Percentiles rank a stretch among this genome's conserved stretches.
These are phyloP conservation scores for Diplocarpon mali DNA, from an alignment of 2,329 filamentous ascomycete species.

Conservation along the genomic window DNA sequence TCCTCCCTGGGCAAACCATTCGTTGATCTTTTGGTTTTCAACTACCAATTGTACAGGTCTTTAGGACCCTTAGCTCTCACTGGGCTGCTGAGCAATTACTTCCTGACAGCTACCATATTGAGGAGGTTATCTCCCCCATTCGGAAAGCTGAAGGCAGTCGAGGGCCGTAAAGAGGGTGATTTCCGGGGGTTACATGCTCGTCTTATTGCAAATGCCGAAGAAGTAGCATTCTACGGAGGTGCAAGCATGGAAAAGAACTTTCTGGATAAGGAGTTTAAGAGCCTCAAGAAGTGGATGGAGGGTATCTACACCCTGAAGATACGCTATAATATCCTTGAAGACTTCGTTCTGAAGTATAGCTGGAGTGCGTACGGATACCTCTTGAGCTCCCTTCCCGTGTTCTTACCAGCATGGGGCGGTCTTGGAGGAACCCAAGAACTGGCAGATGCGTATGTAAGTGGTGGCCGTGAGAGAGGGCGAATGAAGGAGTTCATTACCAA, in stretches of 20 bases:
- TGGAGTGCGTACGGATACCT: constrained; percentile 98
- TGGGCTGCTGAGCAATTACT: constrained; percentile 84
- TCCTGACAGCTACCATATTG: constrained; percentile 83
- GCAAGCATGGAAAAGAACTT: constrained; percentile 92
- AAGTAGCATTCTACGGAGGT: constrained; percentile 94
- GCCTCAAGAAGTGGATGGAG: constrained; percentile 94
- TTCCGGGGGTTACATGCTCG: constrained; percentile 86
- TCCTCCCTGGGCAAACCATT: constrained; percentile 96
- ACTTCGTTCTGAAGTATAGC: constrained; percentile 95
- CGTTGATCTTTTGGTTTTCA: constrained; percentile 96
- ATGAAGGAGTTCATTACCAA: constrained; percentile 99
- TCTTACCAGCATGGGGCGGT: constrained; percentile 88
- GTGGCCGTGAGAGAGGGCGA: constrained; percentile 63
- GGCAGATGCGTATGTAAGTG: constrained; percentile 36
- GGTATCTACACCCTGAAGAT: constrained; percentile 97
- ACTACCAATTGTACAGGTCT: constrained; percentile 89
- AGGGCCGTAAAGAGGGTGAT: constrained; percentile 89
- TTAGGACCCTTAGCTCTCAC: constrained; percentile 79
- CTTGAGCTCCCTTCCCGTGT: constrained; percentile 83
- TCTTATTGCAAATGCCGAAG: constrained; percentile 91
- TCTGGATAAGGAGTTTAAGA: constrained; percentile 83
- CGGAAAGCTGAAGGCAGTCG: constrained; percentile 90
- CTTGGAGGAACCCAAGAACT: constrained; percentile 64
- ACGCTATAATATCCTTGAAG: constrained; percentile 95
- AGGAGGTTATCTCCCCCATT: constrained; percentile 87